phyloP scores from a whole-genome alignment of 495 filamentous ascomycete genomes.

The Neurospora sp. region DNA sequence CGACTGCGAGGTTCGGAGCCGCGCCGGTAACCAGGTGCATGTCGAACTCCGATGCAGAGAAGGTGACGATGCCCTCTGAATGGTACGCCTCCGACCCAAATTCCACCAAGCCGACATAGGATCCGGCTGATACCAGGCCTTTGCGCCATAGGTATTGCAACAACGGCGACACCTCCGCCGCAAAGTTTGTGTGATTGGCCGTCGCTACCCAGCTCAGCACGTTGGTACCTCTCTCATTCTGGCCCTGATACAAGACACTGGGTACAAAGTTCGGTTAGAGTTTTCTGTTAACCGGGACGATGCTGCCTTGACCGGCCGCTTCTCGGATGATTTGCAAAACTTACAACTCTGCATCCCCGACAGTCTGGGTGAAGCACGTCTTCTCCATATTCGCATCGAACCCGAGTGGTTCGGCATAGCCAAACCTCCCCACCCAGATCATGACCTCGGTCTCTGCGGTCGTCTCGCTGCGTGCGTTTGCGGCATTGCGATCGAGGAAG shows the following conservation, averaged over 20 bases:
- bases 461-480: constrained; percentile 8
- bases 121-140: constrained; percentile 11
- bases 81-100: constrained; percentile 21
- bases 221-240: constrained; percentile 16
- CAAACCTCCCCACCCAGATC: constrained; percentile 21
- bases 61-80: constrained; percentile 19
- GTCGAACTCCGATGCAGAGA: constrained; percentile 13
- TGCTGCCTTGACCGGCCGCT: not conserved
- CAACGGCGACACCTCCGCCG: constrained; percentile 19
- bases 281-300: not conserved
- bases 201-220: constrained; percentile 20
- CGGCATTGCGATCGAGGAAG: constrained; percentile 17
- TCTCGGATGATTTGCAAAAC: not conserved
- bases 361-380: constrained; percentile 3
- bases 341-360: constrained; percentile 15
- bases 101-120: constrained; percentile 14
- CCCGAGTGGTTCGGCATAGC: constrained; percentile 15
- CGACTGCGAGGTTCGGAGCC: constrained; percentile 9
- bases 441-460: constrained; percentile 23
- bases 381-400: constrained; percentile 1
- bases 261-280: not conserved
- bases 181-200: constrained; percentile 10
- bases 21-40: constrained; percentile 10
- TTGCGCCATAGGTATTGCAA: constrained; percentile 21
- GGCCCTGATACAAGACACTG: constrained; percentile 17